phyloP scores from a whole-genome alignment of 2,329 filamentous ascomycete genomes.

The Coniella vitis region DNA sequence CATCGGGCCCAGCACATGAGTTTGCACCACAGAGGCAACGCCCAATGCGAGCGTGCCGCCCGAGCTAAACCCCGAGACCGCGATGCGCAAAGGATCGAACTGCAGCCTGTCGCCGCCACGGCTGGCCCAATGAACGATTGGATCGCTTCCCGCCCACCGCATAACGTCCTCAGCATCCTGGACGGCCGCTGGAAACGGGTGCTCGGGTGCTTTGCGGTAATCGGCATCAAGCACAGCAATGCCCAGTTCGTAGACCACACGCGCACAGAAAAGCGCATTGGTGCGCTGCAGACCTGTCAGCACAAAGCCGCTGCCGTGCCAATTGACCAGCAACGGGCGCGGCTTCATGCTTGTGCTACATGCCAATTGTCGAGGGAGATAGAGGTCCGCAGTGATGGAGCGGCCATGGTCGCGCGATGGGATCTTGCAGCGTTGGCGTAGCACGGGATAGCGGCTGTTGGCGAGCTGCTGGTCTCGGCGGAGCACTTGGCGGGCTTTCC shows the following conservation, averaged over 20 bases:
- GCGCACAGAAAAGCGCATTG: constrained; percentile 6
- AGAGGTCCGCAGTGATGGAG: constrained; percentile 25
- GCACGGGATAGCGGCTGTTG: not conserved
- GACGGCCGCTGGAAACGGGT: constrained; percentile 36
- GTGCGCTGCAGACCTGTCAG: not conserved
- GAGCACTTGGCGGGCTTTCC: not conserved
- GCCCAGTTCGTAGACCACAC: constrained; percentile 13
- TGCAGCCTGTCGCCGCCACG: constrained; percentile 16
- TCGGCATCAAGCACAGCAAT: constrained; percentile 31
- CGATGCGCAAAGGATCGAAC: constrained; percentile 23
- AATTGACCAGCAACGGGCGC: constrained; percentile 2
- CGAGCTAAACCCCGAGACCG: constrained; percentile 21
- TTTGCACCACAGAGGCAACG: constrained; percentile 17
- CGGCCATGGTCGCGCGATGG: constrained; percentile 23
- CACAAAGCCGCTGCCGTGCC: constrained; percentile 4
- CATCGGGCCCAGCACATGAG: not conserved
- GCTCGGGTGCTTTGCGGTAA: constrained; percentile 44
- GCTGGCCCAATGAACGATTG: not conserved
- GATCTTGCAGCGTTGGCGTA: constrained; percentile 16
- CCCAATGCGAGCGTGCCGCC: constrained; percentile 23
- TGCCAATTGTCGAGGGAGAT: constrained; percentile 14
- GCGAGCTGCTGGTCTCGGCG: not conserved
- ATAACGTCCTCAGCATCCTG: constrained; percentile 30
- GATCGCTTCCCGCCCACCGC: constrained; percentile 26
- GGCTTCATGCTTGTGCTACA: not conserved